Evolutionary conservation across 345 rosid genomes (phyloP), one percentile per base, ranked within the genome.

Genomic region (Camelina neglecta): DNA sequence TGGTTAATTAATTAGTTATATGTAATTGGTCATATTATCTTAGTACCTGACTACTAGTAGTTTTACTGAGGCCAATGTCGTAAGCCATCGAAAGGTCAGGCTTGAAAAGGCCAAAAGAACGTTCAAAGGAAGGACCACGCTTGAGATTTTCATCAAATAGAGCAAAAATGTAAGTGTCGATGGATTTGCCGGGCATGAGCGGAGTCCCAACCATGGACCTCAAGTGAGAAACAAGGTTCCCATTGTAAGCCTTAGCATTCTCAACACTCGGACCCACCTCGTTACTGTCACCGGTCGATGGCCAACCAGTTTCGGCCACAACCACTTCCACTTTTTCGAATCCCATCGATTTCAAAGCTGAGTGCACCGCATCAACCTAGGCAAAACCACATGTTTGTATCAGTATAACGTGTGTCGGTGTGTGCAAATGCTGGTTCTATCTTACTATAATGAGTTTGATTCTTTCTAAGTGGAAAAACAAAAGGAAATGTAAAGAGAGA

Each of bases 301-400:
- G 90, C 98, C 98, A 93, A 0, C 97, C 98, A 1, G 98, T 93
- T 80, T 93, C 98, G 0, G 97, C 96, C 41, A 91, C 93, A 81
- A 86, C 13, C 31, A 93, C 85, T 77, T 91, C 96, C 11, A 88
- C 78, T 4, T 87, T 88, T 79, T 81, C 79, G 74, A 90, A 93
- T 36, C 96, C 96, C 75, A 88, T 78, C 13, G 89, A 85, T 57
- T 85, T 86, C 65, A 93, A 80, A 53, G 96, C 96, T 16, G 97
- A 90, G 39, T 83, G 81, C 15, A 90, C 90, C 11, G 96, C 94
- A 82, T 93, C 98, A 35, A 93, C 90, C 98, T 91, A 82, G 74
- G 67, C 38, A 47, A 57, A 57, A n/a, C 31, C 41, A 0, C 65
- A 65, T 56, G 57, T 24, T 49, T 23, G 57, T 20, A 44, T 56